Percentiles rank a stretch among this genome's conserved stretches.
Evolutionary conservation across 805 yeast species (phyloP).

Genomic region (Suhomyces vadensis): DNA sequence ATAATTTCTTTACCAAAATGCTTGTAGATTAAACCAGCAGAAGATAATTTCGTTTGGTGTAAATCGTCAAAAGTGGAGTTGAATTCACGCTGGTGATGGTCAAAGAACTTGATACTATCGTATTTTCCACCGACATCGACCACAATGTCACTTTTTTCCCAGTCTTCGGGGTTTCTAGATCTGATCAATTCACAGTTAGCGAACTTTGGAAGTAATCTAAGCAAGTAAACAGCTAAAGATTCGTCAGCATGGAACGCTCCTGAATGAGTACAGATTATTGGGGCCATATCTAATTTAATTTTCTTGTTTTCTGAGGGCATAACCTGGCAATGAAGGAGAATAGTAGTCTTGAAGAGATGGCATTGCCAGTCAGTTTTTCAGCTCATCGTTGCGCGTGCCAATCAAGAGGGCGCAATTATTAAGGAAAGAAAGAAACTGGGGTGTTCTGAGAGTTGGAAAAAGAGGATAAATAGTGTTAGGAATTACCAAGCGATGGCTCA

Average conservation of each 20-base stretch:
- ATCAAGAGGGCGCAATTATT: no score
- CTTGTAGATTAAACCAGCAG: conserved; percentile 92
- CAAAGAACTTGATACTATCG: conserved; percentile 82
- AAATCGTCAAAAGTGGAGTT: conserved; percentile 64
- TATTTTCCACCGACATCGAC: conserved; percentile 94
- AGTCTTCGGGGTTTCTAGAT: conserved; percentile 77
- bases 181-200: conserved; percentile 69
- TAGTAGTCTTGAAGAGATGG: not conserved
- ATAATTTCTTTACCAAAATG: conserved; percentile 77
- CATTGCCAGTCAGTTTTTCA: not conserved
- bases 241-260: conserved; percentile 98
- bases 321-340: conserved; percentile 5
- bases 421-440: no score
- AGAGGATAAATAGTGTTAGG: no score
- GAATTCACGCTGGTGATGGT: conserved; percentile 96
- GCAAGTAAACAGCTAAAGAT: conserved; percentile 87
- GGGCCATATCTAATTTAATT: conserved; percentile 24
- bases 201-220: conserved; percentile 69
- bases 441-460: no score
- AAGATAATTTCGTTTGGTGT: conserved; percentile 76
- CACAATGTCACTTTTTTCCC: conserved; percentile 88
- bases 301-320: conserved; percentile 23
- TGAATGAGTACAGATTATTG: conserved; percentile 83
- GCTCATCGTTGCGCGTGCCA: not conserved
- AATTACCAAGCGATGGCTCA: no score